These are phyloP conservation scores for Fusarium sp. DNA, from an alignment of 2,329 filamentous ascomycete species.

Conservation along the genomic window DNA sequence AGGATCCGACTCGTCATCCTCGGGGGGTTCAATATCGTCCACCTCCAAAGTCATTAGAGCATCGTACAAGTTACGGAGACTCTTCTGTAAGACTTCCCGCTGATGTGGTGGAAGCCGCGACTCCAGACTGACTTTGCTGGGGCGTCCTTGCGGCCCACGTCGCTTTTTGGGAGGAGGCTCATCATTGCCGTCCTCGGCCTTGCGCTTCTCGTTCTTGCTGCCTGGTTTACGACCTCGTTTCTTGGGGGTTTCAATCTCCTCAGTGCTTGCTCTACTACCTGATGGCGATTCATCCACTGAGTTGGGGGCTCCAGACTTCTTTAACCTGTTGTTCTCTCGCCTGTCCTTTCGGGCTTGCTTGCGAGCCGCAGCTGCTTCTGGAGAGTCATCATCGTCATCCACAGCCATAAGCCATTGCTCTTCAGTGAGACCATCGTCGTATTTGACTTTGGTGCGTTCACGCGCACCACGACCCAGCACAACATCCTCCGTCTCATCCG, in stretches of 20 bases:
- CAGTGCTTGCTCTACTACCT: constrained; percentile 83
- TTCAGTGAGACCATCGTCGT: constrained; percentile 96
- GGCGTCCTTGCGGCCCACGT: constrained; percentile 73
- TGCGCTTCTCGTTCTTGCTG: constrained; percentile 83
- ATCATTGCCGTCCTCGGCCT: constrained; percentile 81
- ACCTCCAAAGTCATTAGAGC: constrained; percentile 86
- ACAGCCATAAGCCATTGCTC: constrained; percentile 99
- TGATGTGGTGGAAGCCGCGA: constrained; percentile 71
- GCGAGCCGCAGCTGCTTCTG: constrained; percentile 90
- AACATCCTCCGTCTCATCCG: constrained; percentile 81
- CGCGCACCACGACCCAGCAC: constrained; percentile 87
- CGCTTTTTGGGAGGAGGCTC: constrained; percentile 83
- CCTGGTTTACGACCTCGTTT: constrained; percentile 86
- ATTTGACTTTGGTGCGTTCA: constrained; percentile 92
- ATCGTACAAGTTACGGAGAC: constrained; percentile 81
- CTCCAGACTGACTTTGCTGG: constrained; percentile 64
- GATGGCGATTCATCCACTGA: constrained; percentile 74
- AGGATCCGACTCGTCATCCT: constrained; percentile 66
- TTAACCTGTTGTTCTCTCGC: constrained; percentile 79
- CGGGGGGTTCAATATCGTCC: constrained; percentile 69
- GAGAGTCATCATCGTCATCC: constrained; percentile 93
- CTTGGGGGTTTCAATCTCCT: constrained; percentile 79
- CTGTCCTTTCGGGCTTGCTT: constrained; percentile 88
- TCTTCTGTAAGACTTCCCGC: constrained; percentile 80
- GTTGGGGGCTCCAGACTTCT: constrained; percentile 54